These are phyloP conservation scores for Beverwykella pulmonaria DNA, from an alignment of 495 filamentous ascomycete species.

Conservation along the genomic window DNA sequence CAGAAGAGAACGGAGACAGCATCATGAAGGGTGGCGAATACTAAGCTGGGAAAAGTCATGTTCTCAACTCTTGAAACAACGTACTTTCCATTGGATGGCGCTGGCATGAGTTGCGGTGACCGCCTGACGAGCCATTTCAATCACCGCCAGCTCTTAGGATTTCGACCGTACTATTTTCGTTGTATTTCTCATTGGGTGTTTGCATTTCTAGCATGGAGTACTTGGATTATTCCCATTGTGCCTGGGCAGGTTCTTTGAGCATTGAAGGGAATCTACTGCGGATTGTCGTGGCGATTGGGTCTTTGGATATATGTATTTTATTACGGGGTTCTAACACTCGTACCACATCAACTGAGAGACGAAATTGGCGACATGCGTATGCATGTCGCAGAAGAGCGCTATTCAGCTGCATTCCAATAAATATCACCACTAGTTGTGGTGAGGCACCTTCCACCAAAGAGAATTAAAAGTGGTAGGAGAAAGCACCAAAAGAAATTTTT, in stretches of 20 bases:
- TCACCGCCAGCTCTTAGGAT: background rate
- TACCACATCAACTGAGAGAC: no score
- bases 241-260: background rate
- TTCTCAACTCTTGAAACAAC: background rate
- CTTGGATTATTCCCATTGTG: background rate
- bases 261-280: background rate
- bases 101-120: no score
- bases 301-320: background rate
- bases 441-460: no score
- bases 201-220: conserved; percentile 10
- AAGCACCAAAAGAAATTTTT: no score
- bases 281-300: background rate
- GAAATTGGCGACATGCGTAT: no score
- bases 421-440: no score
- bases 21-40: conserved; percentile 1
- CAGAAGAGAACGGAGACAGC: background rate
- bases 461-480: no score
- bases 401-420: no score
- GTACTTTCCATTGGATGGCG: background rate
- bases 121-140: background rate
- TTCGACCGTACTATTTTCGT: background rate
- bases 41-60: background rate
- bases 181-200: background rate
- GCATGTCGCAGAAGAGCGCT: no score
- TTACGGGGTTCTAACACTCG: background rate